phyloP scores from a whole-genome alignment of 139 green algal species.

The Chlorella vulgaris region DNA sequence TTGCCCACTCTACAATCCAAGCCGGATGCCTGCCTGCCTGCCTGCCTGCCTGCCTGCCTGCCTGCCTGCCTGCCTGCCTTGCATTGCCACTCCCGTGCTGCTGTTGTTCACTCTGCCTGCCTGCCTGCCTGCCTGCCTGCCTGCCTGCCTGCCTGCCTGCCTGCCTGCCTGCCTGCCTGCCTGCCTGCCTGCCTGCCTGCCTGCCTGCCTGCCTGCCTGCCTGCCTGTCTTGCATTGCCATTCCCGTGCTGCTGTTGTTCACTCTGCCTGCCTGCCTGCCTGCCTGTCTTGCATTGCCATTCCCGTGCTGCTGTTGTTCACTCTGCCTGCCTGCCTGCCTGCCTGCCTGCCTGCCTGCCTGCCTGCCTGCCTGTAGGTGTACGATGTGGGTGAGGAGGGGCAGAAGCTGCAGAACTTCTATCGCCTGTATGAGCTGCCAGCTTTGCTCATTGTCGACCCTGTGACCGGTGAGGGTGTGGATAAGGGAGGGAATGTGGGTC shows the following conservation, averaged over 20 bases:
- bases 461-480: conserved; percentile 51
- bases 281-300: not conserved
- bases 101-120: not conserved
- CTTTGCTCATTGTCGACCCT: conserved; percentile 77
- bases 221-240: too few relatives aligned
- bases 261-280: too few relatives aligned
- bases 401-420: conserved; percentile 67
- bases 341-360: not conserved
- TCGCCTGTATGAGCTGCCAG: conserved; percentile 59
- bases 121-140: not conserved
- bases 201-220: too few relatives aligned
- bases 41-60: too few relatives aligned
- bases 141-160: not conserved
- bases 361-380: conserved; percentile 15
- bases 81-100: not conserved
- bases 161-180: too few relatives aligned
- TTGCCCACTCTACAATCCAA: too few relatives aligned
- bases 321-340: not conserved
- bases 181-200: too few relatives aligned
- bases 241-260: too few relatives aligned
- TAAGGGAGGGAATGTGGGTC: too few relatives aligned
- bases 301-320: not conserved
- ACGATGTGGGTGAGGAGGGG: conserved; percentile 60
- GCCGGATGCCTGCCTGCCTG: too few relatives aligned
- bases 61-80: too few relatives aligned